Evolutionary conservation across 495 filamentous ascomycete genomes (phyloP), one percentile per base, ranked within the genome.

Genomic region (Tuber borchii): DNA sequence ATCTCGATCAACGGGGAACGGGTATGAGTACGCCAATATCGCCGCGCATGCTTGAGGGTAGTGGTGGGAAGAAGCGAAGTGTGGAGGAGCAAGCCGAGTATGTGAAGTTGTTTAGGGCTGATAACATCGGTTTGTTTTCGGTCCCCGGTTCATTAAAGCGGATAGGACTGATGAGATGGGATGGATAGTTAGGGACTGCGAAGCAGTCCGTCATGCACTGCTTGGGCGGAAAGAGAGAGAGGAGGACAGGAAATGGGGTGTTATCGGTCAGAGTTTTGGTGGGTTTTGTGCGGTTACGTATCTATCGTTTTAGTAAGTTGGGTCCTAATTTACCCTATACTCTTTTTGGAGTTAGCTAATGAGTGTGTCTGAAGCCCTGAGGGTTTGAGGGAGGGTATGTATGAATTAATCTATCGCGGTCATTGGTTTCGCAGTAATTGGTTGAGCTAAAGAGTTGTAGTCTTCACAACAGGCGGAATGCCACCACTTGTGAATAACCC

Each of bases 191-290:
- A 90, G 88, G 71, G 95, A 98, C 79, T 93, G 91, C 75, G 95
- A 98, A 80, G 93, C 94, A 16, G 89, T 98, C 34, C 88, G 95
- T 1, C 86, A 90, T 73, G 89, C 86, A 43, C 85, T 98, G 75
- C 94, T 83, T 34, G 56, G 37, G 0, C 84, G 86, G 6, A 89
- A 91, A 31, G 92, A 90, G 69, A 90, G 92, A 0, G 85, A 87
- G 31, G 89, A 90, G 22, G 89, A 92, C 80, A 88, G 89, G 80
- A 91, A 91, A 84, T 97, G 95, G 95, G 87, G 85, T 73, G 76
- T 93, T 45, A 89, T 96, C 70, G 95, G 95, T 17, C 95, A 97
- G 84, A 93, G 91, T 31, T 98, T 95, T 82, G 95, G 95, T 44
- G 95, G 95, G 1, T 97, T 97, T 84, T 94, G 92, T 75, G 86